phyloP scores from a whole-genome alignment of 129 eudicot species.

The Tagetes erecta region DNA sequence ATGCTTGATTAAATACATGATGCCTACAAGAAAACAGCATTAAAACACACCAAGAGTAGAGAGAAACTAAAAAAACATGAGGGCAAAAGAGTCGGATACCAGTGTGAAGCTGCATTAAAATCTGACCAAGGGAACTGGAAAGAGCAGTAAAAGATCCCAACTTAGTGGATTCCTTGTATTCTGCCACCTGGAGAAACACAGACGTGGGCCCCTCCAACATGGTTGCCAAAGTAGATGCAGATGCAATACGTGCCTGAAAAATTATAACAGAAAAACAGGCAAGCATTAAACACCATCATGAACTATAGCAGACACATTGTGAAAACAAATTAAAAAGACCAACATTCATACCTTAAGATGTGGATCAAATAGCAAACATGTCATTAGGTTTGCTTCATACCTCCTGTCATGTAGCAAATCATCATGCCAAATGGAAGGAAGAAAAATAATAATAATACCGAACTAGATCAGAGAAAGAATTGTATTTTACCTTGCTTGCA shows the following conservation, averaged over 20 bases:
- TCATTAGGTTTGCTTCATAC: slow-evolving; percentile 79
- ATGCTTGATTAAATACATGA: slow-evolving; percentile 63
- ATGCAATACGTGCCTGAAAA: slow-evolving; percentile 71
- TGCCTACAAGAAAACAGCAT: slow-evolving; percentile 51
- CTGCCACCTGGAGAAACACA: slow-evolving; percentile 90
- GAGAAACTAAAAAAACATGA: not conserved
- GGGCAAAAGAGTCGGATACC: slow-evolving; percentile 44
- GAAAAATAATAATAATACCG: slow-evolving; percentile 2
- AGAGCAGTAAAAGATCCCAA: slow-evolving; percentile 81
- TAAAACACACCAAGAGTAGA: not conserved
- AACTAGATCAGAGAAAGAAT: slow-evolving; percentile 7
- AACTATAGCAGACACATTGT: not conserved
- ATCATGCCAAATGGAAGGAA: slow-evolving; percentile 9
- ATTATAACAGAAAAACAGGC: slow-evolving; percentile 7
- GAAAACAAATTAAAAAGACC: not conserved
- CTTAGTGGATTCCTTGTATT: slow-evolving; percentile 67
- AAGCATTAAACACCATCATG: not conserved
- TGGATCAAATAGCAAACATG: slow-evolving; percentile 93
- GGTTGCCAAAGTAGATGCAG: slow-evolving; percentile 70
- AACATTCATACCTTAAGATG: slow-evolving; percentile 56
- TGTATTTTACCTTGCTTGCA: slow-evolving; percentile 73
- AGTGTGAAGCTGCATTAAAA: slow-evolving; percentile 89
- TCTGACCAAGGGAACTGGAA: slow-evolving; percentile 94
- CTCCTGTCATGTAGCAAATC: slow-evolving; percentile 50
- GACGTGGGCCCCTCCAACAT: slow-evolving; percentile 92